These are phyloP conservation scores for Candida endomychidarum DNA, from an alignment of 805 yeast species.

Conservation along the genomic window DNA sequence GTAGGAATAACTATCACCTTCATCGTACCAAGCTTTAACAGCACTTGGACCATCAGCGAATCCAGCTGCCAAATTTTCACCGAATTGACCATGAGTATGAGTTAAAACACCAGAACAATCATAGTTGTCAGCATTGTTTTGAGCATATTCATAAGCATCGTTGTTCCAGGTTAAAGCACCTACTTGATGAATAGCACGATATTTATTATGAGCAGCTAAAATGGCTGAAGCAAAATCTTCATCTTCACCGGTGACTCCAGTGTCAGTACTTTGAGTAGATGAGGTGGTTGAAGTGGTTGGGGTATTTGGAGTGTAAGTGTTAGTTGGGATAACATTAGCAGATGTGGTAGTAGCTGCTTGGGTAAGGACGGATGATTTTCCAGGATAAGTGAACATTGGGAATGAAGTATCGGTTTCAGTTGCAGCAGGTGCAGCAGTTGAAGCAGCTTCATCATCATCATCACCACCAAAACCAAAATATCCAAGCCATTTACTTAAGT, in stretches of 20 bases:
- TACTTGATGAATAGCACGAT: conserved; percentile 55
- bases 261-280: neutral
- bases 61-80: conserved; percentile 44
- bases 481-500: conserved; percentile 11
- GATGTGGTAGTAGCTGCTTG: conserved; percentile 10
- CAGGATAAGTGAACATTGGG: conserved; percentile 13
- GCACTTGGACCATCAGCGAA: conserved; percentile 31
- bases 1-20: conserved; percentile 30
- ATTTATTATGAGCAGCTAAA: conserved; percentile 59
- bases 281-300: conserved; percentile 8
- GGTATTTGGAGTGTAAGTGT: neutral
- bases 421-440: conserved; percentile 15
- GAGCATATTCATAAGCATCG: conserved; percentile 55
- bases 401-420: conserved; percentile 12
- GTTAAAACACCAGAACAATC: conserved; percentile 43
- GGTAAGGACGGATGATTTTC: conserved; percentile 2
- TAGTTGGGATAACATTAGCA: conserved; percentile 5
- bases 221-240: conserved; percentile 42
- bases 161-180: conserved; percentile 55
- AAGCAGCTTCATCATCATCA: conserved; percentile 9
- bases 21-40: conserved; percentile 42
- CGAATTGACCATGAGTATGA: conserved; percentile 41
- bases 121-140: conserved; percentile 44
- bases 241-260: conserved; percentile 22
- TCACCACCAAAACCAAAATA: conserved; percentile 11